Base-by-base conservation (phyloP, 352 stramenopile genomes). In the Bremia lactucae region DNA sequence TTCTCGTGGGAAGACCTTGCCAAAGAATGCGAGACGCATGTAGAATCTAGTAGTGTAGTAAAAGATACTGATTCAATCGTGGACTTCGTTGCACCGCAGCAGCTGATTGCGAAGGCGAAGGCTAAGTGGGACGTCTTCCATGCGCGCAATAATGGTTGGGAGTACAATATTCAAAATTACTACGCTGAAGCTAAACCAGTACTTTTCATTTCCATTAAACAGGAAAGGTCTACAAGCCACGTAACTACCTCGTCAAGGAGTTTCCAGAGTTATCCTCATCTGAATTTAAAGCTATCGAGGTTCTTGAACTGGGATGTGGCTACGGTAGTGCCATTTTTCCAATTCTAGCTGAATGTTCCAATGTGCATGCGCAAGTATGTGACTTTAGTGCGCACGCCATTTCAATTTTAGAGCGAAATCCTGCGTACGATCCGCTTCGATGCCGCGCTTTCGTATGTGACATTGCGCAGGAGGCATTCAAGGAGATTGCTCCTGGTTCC, bases 301-400 rank as follows among this genome's bases (percentile, higher is more conserved):
- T 94, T 0, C 53, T 94, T 22, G 83, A 94, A 49, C 62, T 94
- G 10, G 83, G 83, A 20, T 93, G 83, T 54, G 83, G 83, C 35
- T 93, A 91, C 54, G 83, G 83, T 31, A 94, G 83, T 46, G 76
- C 77, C 36, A 87, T 89, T 42, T 78, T 94, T 49, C 83, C 83
- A 3, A 88, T 94, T 53, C 49, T 94, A 8, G 61, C 60, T 16
- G 62, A 76, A 49, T 77, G 64, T 36, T 59, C 73, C 16, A 71
- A 82, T 29, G 55, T 93, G 18, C 56, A 65, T 44, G 77, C 83
- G 8, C 61, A 91, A 48, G 74, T 82, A 8, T 83, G 75, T 31
- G 82, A 94, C 56, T 89, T 90, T 25, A 92, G 82, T 42, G 61
- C 79, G n/a, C 67, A 80, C 42, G n/a, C 75, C 16, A 86, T 89